Conservation (phyloP, 106 monocot species). For the Dendrobium catenatum region DNA sequence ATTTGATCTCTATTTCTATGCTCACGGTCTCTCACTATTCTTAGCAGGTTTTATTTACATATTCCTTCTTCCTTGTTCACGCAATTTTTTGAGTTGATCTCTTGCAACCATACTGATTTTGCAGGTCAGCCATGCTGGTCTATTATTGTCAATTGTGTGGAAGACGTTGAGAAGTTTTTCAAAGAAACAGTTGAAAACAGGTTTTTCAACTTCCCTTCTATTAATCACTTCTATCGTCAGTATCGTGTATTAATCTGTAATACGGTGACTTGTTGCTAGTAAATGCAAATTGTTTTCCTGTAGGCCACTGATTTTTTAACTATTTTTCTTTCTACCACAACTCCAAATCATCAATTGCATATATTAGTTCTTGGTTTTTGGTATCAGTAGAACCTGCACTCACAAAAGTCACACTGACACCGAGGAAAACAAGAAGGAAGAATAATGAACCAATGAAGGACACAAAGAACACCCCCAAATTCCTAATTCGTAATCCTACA, state of each 20-base stretch:
- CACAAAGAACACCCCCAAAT: too few relatives aligned
- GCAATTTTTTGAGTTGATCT: neutral
- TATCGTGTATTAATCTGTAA: neutral
- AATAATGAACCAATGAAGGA: too few relatives aligned
- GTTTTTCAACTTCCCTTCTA: conserved; percentile 18
- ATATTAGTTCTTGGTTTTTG: too few relatives aligned
- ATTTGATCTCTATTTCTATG: neutral
- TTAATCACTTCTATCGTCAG: neutral
- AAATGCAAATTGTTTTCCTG: neutral
- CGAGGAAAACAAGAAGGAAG: too few relatives aligned
- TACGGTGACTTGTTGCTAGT: neutral
- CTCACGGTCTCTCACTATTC: neutral
- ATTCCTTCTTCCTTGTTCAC: neutral
- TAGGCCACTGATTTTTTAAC: neutral
- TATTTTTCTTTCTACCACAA: neutral
- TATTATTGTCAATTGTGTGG: conserved; percentile 51
- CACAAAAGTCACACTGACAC: too few relatives aligned
- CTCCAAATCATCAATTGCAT: too few relatives aligned
- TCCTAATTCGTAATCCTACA: too few relatives aligned
- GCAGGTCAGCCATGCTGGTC: conserved; percentile 93
- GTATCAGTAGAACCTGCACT: too few relatives aligned
- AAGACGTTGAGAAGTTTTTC: conserved; percentile 94
- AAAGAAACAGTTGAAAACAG: conserved; percentile 86
- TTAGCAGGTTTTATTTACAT: neutral
- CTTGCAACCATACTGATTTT: conserved; percentile 3